Conservation (phyloP, 257 asterid genomes). For the Capsicum chinense region DNA sequence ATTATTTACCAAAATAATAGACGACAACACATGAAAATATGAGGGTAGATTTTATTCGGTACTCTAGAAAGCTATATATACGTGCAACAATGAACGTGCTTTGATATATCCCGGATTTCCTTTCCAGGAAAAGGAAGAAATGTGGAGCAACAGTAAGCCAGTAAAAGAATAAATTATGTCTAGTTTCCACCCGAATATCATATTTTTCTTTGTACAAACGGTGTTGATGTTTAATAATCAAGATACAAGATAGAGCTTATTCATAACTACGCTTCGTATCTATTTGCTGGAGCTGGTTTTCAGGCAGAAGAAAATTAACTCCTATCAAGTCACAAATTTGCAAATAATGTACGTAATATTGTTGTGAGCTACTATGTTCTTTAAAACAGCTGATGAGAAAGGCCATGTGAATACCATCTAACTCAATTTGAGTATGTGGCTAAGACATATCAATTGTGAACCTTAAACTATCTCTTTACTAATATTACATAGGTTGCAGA, state of each 20-base stretch:
- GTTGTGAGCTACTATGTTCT: too few relatives aligned
- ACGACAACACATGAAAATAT: too few relatives aligned
- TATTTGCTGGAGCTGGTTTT: neutral
- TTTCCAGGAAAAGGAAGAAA: neutral
- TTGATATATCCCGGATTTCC: neutral
- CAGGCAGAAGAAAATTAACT: neutral
- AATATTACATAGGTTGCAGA: too few relatives aligned
- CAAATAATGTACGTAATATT: constrained; percentile 17
- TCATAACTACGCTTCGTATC: neutral
- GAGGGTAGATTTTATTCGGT: too few relatives aligned
- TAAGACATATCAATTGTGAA: neutral
- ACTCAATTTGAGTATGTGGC: neutral
- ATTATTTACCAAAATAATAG: too few relatives aligned
- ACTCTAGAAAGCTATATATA: too few relatives aligned
- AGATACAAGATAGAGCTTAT: neutral
- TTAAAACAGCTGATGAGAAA: constrained; percentile 1
- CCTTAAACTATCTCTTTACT: neutral
- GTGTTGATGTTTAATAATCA: neutral
- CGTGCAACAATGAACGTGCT: too few relatives aligned
- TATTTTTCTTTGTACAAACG: neutral
- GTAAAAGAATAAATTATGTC: neutral
- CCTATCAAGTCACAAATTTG: constrained; percentile 4
- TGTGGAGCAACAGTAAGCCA: neutral
- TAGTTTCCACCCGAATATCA: neutral
- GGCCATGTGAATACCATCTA: neutral